Conservation (phyloP, 306 rosid species). For the Medicago arabica region DNA sequence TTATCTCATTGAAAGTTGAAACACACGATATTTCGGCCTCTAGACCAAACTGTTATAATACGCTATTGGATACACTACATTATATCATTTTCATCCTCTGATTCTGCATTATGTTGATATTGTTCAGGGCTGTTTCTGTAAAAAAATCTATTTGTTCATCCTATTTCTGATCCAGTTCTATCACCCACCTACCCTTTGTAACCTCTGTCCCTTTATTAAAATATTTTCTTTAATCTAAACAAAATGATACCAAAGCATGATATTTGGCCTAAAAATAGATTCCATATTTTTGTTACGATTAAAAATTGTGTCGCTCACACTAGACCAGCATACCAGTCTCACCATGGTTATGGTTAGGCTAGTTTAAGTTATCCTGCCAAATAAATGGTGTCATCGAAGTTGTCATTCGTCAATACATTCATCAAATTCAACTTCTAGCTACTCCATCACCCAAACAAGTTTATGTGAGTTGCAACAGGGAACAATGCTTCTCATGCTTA, state of each 20-base stretch:
- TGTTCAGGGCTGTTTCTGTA: neutral
- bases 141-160: neutral
- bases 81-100: no score
- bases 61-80: no score
- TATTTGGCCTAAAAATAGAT: no score
- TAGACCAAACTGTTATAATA: no score
- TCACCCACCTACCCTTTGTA: slow-evolving; percentile 6
- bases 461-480: neutral
- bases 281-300: neutral
- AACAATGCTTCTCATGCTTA: slow-evolving; percentile 24
- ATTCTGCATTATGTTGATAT: no score
- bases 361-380: neutral
- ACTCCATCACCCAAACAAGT: slow-evolving; percentile 1
- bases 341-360: neutral
- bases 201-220: neutral
- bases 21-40: no score
- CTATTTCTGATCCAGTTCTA: neutral
- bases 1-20: no score
- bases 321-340: slow-evolving; percentile 3
- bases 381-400: neutral
- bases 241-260: neutral
- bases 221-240: neutral
- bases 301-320: neutral
- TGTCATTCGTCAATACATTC: neutral
- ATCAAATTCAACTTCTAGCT: slow-evolving; percentile 9